Evolutionary conservation across 1,139 yeast genomes (phyloP), one percentile per base, ranked within the genome.

Genomic region (Taphrina confusa): DNA sequence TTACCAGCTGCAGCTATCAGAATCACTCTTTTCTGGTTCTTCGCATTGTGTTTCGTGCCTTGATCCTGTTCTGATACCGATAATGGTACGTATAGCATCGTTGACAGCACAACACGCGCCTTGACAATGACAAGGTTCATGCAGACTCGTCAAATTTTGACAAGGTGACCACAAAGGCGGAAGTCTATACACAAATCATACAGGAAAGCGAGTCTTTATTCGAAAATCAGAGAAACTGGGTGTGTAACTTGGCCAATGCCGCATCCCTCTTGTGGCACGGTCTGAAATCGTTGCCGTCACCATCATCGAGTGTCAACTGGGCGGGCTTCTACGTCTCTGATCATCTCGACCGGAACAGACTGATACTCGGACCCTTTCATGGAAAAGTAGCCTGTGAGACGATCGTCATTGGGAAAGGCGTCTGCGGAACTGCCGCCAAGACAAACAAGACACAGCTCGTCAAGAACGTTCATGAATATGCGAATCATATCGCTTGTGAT

Each of bases 401-500:
- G 18, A 92, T 92, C 62, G 70, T 75, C 61, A 75, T 86, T 61
- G 97, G 96, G 3, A 78, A 75, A 62, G 98, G 98, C 6, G 97
- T 92, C 0, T 92, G 97, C 74, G 97, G 98, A 4, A 76, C 81
- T 0, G 95, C 96, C 1, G 96, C 95, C 0, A 64, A 70, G 0
- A 66, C 76, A 0, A 71, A 73, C 61, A 58, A 72, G 57, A 85
- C 96, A 0, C 95, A 88, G 70, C 70, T 89, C 9, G 97, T 92
- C 6, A 76, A 78, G 0, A 80, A 92, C 71, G 97, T 91, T 1
- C 78, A 85, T 25, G 71, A 79, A 66, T 90, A 82, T 67, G 95
- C 96, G 0, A 96, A 95, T 1, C 97, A 92, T 71, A 92, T 92
- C 66, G 97, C 97, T 0, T 92, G 98, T 72, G 98, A 92, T 73